Percentiles rank a stretch among this genome's conserved stretches.
These are phyloP conservation scores for Mortierella sp. DNA, from an alignment of 371 early-diverging fungal genomes.

Conservation along the genomic window DNA sequence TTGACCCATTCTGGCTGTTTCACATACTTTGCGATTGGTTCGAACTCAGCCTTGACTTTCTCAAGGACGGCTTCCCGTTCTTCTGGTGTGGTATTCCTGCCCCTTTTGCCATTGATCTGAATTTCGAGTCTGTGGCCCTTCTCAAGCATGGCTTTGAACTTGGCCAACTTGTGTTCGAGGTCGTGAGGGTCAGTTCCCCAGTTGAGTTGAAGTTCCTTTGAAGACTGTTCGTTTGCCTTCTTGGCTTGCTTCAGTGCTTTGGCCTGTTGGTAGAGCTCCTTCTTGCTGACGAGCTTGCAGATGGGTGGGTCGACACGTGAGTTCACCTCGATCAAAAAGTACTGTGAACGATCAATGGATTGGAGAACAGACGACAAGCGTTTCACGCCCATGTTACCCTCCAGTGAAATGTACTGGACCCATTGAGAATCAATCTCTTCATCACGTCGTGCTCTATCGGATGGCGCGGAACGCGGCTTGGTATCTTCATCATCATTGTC, in stretches of 20 bases:
- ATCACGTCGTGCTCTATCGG: conserved; percentile 60
- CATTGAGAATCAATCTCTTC: conserved; percentile 65
- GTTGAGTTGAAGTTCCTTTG: conserved; percentile 67
- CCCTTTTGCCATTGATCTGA: conserved; percentile 65
- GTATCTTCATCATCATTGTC: too few relatives aligned
- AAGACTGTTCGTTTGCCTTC: conserved; percentile 51
- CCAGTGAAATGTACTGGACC: conserved; percentile 61
- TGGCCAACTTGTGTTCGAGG: conserved; percentile 65
- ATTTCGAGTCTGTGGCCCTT: conserved; percentile 69
- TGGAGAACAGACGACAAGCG: conserved; percentile 51
- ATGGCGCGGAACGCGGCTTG: too few relatives aligned
- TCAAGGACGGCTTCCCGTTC: conserved; percentile 39
- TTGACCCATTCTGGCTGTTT: conserved; percentile 40
- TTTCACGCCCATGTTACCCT: conserved; percentile 58
- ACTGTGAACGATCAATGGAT: conserved; percentile 59
- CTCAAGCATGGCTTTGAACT: conserved; percentile 63
- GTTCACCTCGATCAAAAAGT: conserved; percentile 65
- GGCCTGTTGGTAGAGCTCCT: conserved; percentile 63
- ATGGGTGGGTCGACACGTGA: conserved; percentile 60
- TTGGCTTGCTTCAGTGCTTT: conserved; percentile 60
- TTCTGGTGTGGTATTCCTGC: conserved; percentile 31
- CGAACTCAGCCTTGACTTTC: conserved; percentile 40
- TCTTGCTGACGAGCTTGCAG: conserved; percentile 67
- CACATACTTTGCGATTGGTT: conserved; percentile 48
- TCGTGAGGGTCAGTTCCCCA: conserved; percentile 70